phyloP scores from a whole-genome alignment of 2,329 filamentous ascomycete species.

The Pyricularia grisea region DNA sequence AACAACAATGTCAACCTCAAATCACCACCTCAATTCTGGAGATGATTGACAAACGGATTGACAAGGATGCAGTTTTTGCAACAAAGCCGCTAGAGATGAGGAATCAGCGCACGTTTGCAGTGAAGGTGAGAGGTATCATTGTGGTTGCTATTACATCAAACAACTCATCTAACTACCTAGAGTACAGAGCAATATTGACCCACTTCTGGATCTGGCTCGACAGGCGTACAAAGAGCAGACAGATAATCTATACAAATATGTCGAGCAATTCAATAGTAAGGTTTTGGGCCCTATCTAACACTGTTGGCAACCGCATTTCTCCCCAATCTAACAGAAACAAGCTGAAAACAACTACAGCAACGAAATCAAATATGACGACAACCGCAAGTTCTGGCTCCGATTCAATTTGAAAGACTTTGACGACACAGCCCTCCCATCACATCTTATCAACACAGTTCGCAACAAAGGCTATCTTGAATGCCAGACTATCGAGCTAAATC shows the following conservation, averaged over 20 bases:
- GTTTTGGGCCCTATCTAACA: background rate
- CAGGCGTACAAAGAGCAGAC: slow-evolving; percentile 86
- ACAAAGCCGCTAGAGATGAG: slow-evolving; percentile 74
- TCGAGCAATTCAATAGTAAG: slow-evolving; percentile 57
- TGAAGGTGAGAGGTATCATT: slow-evolving; percentile 48
- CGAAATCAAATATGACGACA: slow-evolving; percentile 65
- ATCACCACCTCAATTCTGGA: slow-evolving; percentile 51
- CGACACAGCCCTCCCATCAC: slow-evolving; percentile 22
- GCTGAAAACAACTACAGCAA: slow-evolving; percentile 49
- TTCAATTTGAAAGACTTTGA: slow-evolving; percentile 55
- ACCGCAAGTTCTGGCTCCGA: slow-evolving; percentile 71
- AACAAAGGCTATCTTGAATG: slow-evolving; percentile 76
- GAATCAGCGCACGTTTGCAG: slow-evolving; percentile 84
- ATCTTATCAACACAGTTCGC: slow-evolving; percentile 65
- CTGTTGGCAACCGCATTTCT: too few species aligned
- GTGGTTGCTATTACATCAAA: background rate
- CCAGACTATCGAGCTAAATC: slow-evolving; percentile 75
- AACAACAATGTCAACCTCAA: slow-evolving; percentile 57
- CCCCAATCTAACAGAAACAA: slow-evolving; percentile 15
- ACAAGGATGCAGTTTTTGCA: slow-evolving; percentile 71
- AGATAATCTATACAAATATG: slow-evolving; percentile 46
- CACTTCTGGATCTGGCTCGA: slow-evolving; percentile 78
- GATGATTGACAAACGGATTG: slow-evolving; percentile 62
- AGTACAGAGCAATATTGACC: slow-evolving; percentile 65
- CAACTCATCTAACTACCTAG: background rate